phyloP scores from a whole-genome alignment of 257 asterid species.

The Sherardia arvensis region DNA sequence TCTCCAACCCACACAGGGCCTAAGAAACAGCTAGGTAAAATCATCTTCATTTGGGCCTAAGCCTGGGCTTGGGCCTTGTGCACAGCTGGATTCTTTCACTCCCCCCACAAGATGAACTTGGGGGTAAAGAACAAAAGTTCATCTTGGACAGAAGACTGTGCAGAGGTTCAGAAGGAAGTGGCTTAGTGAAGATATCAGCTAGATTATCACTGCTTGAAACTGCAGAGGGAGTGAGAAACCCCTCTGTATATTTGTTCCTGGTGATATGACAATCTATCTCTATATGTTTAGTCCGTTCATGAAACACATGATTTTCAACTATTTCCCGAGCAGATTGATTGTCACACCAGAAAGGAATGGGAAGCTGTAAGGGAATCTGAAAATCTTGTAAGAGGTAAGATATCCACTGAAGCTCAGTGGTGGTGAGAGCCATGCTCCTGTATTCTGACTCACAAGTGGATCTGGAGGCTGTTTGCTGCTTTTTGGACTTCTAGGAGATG shows the following conservation, averaged over 20 bases:
- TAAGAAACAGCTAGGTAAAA: no score
- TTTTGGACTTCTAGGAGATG: not conserved
- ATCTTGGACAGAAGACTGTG: not conserved
- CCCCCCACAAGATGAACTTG: not conserved
- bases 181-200: not conserved
- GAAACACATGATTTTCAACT: not conserved
- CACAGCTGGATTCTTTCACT: no score
- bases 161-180: not conserved
- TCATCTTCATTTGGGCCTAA: no score
- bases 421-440: not conserved
- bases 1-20: no score
- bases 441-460: not conserved
- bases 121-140: not conserved
- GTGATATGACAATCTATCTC: not conserved
- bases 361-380: not conserved
- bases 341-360: not conserved
- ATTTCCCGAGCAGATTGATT: not conserved
- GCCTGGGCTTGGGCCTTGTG: no score
- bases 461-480: not conserved
- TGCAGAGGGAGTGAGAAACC: not conserved
- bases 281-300: not conserved
- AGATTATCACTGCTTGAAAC: not conserved
- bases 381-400: not conserved
- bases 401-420: not conserved
- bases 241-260: not conserved